Evolutionary conservation across 2,329 filamentous ascomycete genomes (phyloP).

Genomic region (Diaporthe eres): DNA sequence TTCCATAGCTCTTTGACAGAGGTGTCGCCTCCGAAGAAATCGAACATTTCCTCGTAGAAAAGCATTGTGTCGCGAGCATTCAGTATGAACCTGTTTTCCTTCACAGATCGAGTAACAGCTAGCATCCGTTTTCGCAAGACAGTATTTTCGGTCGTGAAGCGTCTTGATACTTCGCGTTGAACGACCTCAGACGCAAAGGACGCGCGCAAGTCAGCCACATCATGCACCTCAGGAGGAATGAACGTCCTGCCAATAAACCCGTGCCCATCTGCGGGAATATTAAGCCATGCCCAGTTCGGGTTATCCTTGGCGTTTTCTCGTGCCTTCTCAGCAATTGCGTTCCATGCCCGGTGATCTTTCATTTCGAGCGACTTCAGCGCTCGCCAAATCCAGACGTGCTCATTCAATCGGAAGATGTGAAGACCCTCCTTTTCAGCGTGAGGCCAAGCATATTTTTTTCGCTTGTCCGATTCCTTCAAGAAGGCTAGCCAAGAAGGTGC

Average conservation of each 20-base stretch:
- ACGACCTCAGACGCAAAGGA: too few species aligned
- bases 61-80: conserved; percentile 42
- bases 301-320: too few species aligned
- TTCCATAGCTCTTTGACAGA: conserved; percentile 37
- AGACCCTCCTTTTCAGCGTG: background rate
- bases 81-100: conserved; percentile 40
- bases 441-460: conserved; percentile 35
- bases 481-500: background rate
- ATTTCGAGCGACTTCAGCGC: background rate
- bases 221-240: too few species aligned
- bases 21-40: background rate
- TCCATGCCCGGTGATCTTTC: too few species aligned
- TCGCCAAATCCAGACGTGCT: background rate
- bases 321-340: too few species aligned
- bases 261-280: too few species aligned
- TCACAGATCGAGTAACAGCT: conserved; percentile 38
- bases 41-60: background rate
- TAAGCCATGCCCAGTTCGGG: too few species aligned
- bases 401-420: background rate
- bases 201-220: too few species aligned
- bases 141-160: conserved; percentile 38
- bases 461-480: background rate
- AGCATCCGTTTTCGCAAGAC: conserved; percentile 37
- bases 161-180: too few species aligned
- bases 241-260: too few species aligned